Conservation (phyloP, 1,139 yeast species). For the Geotrichum carabidarum region DNA sequence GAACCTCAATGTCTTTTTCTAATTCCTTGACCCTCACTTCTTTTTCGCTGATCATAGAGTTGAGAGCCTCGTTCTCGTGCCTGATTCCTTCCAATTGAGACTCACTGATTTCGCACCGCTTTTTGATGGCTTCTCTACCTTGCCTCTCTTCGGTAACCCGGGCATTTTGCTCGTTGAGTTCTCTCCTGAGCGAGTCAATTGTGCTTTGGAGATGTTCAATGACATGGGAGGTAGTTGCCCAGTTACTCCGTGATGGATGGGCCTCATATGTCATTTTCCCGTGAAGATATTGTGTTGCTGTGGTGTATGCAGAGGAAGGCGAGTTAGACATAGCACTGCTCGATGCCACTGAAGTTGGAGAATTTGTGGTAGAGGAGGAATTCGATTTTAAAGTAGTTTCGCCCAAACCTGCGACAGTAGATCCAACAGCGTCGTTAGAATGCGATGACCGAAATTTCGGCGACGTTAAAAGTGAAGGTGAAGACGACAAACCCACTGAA, state of each 20-base stretch:
- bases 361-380: background rate
- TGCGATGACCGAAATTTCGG: background rate
- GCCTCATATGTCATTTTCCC: conserved; percentile 15
- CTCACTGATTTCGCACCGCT: conserved; percentile 29
- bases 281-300: conserved; percentile 3
- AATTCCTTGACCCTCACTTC: conserved; percentile 30
- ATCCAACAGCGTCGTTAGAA: background rate
- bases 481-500: conserved; percentile 9
- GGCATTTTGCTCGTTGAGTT: conserved; percentile 29
- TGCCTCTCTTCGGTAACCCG: conserved; percentile 28
- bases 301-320: conserved; percentile 1
- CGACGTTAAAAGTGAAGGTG: conserved; percentile 8
- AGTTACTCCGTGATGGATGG: conserved; percentile 18
- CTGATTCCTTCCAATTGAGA: conserved; percentile 28
- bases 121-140: conserved; percentile 28
- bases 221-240: conserved; percentile 27
- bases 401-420: conserved; percentile 1
- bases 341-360: conserved; percentile 5
- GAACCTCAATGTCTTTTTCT: conserved; percentile 20
- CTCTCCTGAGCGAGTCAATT: conserved; percentile 29
- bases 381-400: background rate
- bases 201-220: conserved; percentile 29
- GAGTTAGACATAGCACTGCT: conserved; percentile 2
- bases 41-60: conserved; percentile 28
- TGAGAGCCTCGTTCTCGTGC: conserved; percentile 31